Evolutionary conservation across 495 filamentous ascomycete genomes (phyloP), one percentile per base, ranked within the genome.

Genomic region (Penicillium canescens): DNA sequence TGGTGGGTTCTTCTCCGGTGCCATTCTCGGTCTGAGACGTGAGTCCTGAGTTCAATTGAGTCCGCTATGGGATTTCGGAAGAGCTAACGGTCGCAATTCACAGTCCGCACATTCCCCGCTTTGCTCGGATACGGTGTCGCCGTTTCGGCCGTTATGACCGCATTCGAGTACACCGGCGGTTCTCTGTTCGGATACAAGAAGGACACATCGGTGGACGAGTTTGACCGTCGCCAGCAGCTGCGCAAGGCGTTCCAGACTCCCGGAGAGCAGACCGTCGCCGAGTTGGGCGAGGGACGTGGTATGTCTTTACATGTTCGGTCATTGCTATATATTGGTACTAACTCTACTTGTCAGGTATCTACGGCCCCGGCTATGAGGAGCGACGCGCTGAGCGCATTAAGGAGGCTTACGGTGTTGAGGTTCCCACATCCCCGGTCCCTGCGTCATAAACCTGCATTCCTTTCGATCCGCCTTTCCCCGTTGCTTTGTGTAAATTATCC

Each of bases 231-330:
- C 67, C 82, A 94, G 65, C 70, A 78, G 44, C 55, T 96, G 65
- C 83, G 91, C 62, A 86, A 81, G 77, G 86, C 83, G 59, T 82
- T 85, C 62, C 80, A 91, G 67, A 80, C 85, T 54, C 88, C 91
- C 18, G 79, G 91, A 21, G 85, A 92, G 67, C 85, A 97, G 74
- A 96, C 89, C 8, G 73, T 98, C 50, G 78, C 82, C 9, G 80
- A 92, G 52, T 52, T 98, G 49, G 95, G 95, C 24, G 95, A 99
- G 77, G 91, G 91, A 55, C 81, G 92, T 83, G 89, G 92, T 94
- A 79, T 60, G 80, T 71, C 49, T 35, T 46, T 23, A 51, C 45
- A 38, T 48, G 10, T 35, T 28, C 10, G 21, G n/a, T 21, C 39
- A 23, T 33, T 43, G 7, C 39, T 26, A 24, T 33, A 13, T 33